Evolutionary conservation across 768 basidiomycete genomes (phyloP).

Genomic region (Tylopilus subfusipes): DNA sequence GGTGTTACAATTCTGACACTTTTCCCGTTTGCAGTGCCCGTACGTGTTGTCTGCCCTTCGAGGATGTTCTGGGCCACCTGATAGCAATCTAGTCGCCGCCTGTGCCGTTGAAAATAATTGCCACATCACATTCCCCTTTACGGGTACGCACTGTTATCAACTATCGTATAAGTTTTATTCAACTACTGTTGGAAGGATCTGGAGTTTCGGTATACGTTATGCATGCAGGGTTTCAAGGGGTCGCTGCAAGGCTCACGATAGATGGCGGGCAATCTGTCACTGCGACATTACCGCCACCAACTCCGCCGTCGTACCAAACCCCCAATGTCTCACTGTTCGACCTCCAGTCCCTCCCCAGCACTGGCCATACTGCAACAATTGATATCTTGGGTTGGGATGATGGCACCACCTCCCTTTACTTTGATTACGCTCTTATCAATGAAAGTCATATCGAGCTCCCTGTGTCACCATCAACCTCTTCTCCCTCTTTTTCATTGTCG

Average conservation of each 20-base stretch:
- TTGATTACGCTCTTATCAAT: conserved; percentile 16
- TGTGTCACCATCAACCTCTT: neutral
- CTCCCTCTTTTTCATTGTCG: neutral
- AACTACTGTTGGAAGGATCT: conserved; percentile 6
- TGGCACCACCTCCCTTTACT: conserved; percentile 5
- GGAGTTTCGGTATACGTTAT: conserved; percentile 15
- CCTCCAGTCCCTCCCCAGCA: conserved; percentile 8
- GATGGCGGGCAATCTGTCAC: conserved; percentile 2
- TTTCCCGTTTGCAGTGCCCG: conserved; percentile 2
- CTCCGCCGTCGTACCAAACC: conserved; percentile 9
- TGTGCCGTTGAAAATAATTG: conserved; percentile 7
- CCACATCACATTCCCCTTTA: conserved; percentile 14
- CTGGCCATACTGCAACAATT: conserved; percentile 9
- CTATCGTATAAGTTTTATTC: neutral
- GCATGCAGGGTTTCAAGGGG: conserved; percentile 11
- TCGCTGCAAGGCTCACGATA: conserved; percentile 9
- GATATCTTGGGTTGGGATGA: conserved; percentile 9
- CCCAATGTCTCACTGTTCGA: conserved; percentile 16
- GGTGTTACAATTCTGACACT: neutral
- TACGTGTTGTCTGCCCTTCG: neutral
- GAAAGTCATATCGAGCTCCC: conserved; percentile 2
- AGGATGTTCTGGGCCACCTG: neutral
- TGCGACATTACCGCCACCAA: conserved; percentile 5
- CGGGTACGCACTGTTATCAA: conserved; percentile 1
- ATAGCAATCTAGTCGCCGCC: conserved; percentile 4